Conservation (phyloP, 1,139 yeast species). For the Meyerozyma carpophila region DNA sequence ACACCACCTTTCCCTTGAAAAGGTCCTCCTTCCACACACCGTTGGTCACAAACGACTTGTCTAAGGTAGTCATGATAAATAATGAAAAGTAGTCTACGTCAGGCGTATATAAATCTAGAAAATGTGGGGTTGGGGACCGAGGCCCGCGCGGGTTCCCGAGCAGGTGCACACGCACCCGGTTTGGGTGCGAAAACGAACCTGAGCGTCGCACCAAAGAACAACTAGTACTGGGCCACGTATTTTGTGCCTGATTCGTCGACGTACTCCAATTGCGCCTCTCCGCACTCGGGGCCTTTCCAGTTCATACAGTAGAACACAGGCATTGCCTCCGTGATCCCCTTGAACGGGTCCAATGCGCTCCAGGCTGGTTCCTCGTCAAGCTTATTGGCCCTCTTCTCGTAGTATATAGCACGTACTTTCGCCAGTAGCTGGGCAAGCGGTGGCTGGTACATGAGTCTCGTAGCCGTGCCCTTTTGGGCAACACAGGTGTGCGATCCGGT, state of each 20-base stretch:
- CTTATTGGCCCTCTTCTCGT: background rate
- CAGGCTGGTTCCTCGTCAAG: background rate
- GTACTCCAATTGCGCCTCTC: background rate
- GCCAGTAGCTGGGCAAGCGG: background rate
- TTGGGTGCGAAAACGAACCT: too few species aligned
- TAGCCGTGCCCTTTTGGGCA: background rate
- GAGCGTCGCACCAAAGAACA: too few species aligned
- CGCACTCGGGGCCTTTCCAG: background rate
- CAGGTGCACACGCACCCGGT: background rate
- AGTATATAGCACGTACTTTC: background rate
- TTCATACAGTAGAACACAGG: background rate
- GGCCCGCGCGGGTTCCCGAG: background rate
- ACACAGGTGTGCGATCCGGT: background rate
- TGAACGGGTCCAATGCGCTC: background rate
- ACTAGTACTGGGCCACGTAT: background rate
- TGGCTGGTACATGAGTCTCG: background rate
- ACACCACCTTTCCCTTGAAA: conserved; percentile 78
- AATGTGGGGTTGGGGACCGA: conserved; percentile 1
- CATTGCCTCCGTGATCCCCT: background rate
- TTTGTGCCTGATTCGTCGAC: background rate
- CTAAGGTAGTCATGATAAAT: conserved; percentile 15
- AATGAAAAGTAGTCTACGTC: background rate
- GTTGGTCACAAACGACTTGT: conserved; percentile 21
- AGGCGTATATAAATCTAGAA: background rate
- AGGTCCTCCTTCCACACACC: conserved; percentile 51